These are phyloP conservation scores for Blastobotrys ciferrii DNA, from an alignment of 1,139 yeast species.

Conservation along the genomic window DNA sequence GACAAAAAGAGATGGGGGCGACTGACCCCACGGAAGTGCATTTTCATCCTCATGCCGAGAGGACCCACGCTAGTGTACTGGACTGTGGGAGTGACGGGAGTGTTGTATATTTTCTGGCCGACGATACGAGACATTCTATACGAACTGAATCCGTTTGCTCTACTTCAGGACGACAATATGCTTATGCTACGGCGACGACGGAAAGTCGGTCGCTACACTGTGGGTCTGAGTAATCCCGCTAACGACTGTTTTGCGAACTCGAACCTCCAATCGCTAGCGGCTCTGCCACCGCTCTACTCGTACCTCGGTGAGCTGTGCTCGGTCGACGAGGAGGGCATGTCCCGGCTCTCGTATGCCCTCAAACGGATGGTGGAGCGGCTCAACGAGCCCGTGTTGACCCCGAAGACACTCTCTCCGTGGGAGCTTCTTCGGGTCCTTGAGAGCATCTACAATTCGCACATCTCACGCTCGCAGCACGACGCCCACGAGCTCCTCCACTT, in stretches of 20 bases:
- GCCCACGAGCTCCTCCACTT: constrained; percentile 89
- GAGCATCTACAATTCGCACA: constrained; percentile 68
- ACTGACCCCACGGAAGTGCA: no score
- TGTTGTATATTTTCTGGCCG: constrained; percentile 18
- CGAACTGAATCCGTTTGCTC: constrained; percentile 18
- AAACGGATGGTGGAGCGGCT: constrained; percentile 54
- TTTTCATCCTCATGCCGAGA: not conserved
- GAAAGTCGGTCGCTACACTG: constrained; percentile 48
- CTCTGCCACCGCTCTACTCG: constrained; percentile 60
- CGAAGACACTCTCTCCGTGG: constrained; percentile 71
- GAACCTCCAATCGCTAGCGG: constrained; percentile 79
- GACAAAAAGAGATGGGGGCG: no score
- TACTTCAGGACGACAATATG: constrained; percentile 16
- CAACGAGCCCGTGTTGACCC: constrained; percentile 58
- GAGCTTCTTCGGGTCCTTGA: constrained; percentile 72
- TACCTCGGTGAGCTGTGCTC: constrained; percentile 46
- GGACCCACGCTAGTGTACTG: constrained; percentile 1
- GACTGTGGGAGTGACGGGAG: constrained; percentile 10
- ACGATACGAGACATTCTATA: constrained; percentile 9
- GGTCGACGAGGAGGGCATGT: constrained; percentile 17
- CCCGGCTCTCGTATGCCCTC: constrained; percentile 41
- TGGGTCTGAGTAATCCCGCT: constrained; percentile 76
- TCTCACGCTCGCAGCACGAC: constrained; percentile 85
- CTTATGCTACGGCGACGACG: constrained; percentile 23
- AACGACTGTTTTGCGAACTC: constrained; percentile 94